A percentile compares a stretch with the other conserved stretches of the same genome.
These are phyloP conservation scores for Aspergillus sp. DNA, from an alignment of 2,329 filamentous ascomycete species.

Conservation along the genomic window DNA sequence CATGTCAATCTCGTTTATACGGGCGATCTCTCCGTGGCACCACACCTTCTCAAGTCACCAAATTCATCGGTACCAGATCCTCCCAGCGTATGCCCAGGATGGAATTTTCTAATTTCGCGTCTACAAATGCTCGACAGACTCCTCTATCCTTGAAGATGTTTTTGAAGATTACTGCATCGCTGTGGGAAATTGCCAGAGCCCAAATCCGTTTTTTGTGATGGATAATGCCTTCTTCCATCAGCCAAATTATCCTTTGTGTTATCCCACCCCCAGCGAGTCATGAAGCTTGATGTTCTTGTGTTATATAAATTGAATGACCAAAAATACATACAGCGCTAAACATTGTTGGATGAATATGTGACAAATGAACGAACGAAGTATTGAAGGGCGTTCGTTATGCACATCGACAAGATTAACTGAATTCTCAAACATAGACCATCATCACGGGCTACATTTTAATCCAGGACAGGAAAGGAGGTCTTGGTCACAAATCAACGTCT, in stretches of 20 bases:
- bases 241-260: not conserved
- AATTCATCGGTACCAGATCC: not conserved
- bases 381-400: not conserved
- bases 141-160: not conserved
- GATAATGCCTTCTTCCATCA: not conserved
- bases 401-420: not conserved
- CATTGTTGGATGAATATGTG: not conserved
- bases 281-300: not conserved
- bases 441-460: not conserved
- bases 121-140: not conserved
- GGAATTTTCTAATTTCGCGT: not conserved
- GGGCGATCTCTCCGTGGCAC: not conserved
- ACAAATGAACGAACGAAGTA: not conserved
- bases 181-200: not conserved
- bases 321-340: constrained; percentile 1
- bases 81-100: not conserved
- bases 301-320: not conserved
- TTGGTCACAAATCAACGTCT: not conserved
- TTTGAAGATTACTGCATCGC: not conserved
- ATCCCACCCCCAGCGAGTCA: not conserved
- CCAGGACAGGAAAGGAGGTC: not conserved
- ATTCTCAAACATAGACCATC: not conserved
- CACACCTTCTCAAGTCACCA: constrained; percentile 3
- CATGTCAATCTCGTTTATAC: not conserved
- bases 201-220: not conserved